Base-by-base conservation (phyloP, 148 eudicot genomes). In the Polygonum aviculare region DNA sequence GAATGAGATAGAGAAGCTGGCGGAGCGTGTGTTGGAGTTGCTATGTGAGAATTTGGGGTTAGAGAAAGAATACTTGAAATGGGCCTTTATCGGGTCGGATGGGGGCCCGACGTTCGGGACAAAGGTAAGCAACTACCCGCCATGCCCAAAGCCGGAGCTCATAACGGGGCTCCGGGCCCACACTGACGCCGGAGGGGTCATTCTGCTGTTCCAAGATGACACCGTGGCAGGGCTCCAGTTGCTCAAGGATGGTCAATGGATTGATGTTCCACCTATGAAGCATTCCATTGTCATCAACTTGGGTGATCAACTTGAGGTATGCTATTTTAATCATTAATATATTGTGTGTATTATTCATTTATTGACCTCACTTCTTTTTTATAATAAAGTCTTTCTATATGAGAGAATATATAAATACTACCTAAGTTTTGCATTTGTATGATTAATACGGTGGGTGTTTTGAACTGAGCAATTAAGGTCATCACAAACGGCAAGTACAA, bases 281-380 rank as follows among this genome's bases (percentile, higher is more conserved):
- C 97, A 94, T 87, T 90, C 96, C 73, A 93, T 93, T 77, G 98
- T 93, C 19, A 81, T 91, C 82, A 91, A 93, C 89, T 79, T 91
- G 65, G 98, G 98, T 33, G 98, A 91, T 87, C 96, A 91, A 79
- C 90, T 93, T 59, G 98, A 93, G 98, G 97, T 92, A 84, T n/a
- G 3, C 6, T 21, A 22, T 26, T 15, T 26, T 31, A 62, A 62
- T 62, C 63, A 4, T 44, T 26, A 18, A 22, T 31, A 36, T 14
- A n/a, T 35, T 31, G 1, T 14, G 10, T 36, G 16, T 14, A 71
- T 39, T 2, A 48, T 48, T 48, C 16, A 48, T 15, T 15, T 2
- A 48, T 48, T 48, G 2, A 48, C 50, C 50, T 48, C 15, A 48
- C 0, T 48, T 48, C 18, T 54, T 48, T 48, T 54, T 54, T 52